A percentile compares a stretch with the other conserved stretches of the same genome.
phyloP scores from a whole-genome alignment of 2,329 filamentous ascomycete genomes.

The Diaporthe longicolla region DNA sequence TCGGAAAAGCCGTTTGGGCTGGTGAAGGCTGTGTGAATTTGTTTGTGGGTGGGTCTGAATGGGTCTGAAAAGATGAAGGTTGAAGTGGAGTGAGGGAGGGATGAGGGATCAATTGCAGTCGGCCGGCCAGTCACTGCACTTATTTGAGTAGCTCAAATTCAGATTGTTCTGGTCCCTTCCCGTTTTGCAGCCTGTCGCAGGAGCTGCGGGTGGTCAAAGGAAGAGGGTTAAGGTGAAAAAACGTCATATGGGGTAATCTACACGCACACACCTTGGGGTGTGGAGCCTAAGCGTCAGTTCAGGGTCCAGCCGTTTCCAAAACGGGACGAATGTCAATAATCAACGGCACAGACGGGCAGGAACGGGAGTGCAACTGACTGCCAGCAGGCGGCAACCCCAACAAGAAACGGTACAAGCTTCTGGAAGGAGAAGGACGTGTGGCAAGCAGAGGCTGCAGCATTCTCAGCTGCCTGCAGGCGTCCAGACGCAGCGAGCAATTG shows the following conservation, averaged over 20 bases:
- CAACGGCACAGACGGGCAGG: neutral
- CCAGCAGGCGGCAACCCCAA: neutral
- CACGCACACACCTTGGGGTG: constrained; percentile 29
- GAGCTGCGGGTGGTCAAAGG: constrained; percentile 29
- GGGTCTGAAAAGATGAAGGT: neutral
- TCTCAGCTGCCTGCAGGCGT: neutral
- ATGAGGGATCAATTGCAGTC: neutral
- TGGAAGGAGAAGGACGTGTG: neutral
- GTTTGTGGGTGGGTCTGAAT: neutral
- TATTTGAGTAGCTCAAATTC: constrained; percentile 28
- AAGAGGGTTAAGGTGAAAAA: constrained; percentile 23
- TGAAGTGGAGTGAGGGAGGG: too few relatives aligned
- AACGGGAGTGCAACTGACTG: neutral
- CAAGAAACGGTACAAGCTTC: neutral
- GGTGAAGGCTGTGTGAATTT: neutral
- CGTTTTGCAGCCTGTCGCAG: neutral
- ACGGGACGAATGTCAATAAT: constrained; percentile 22
- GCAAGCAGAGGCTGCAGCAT: neutral
- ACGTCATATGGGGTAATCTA: constrained; percentile 31
- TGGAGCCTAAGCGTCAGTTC: neutral
- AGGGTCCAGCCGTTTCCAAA: neutral
- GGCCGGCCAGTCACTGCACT: neutral
- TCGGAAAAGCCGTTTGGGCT: neutral
- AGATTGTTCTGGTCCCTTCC: constrained; percentile 4
- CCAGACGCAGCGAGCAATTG: neutral